These are phyloP conservation scores for Micractinium conductrix DNA, from an alignment of 139 green algal species.

Conservation along the genomic window DNA sequence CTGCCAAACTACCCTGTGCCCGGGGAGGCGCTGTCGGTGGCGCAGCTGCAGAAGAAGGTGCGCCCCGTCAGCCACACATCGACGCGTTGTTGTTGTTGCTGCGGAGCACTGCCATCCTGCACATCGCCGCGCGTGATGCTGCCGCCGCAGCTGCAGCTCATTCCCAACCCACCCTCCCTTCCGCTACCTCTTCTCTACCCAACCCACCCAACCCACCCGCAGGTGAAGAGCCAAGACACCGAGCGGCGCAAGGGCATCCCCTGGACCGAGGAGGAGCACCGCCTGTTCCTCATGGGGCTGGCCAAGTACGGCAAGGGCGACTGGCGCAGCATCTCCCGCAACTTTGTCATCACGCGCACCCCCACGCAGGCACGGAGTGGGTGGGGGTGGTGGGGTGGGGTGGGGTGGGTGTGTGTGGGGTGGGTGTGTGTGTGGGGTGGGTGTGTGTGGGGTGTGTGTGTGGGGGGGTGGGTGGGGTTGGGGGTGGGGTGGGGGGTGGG, in stretches of 20 bases:
- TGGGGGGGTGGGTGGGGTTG: too few species aligned
- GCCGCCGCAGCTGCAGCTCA: not conserved
- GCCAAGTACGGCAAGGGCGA: conserved; percentile 96
- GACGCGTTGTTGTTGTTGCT: not conserved
- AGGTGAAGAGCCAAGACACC: conserved; percentile 48
- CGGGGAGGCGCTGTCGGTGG: conserved; percentile 42
- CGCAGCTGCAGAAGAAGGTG: conserved; percentile 54
- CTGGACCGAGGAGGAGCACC: conserved; percentile 96
- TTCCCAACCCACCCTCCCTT: not conserved
- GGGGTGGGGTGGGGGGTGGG: too few species aligned
- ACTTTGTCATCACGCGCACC: conserved; percentile 92
- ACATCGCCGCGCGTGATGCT: not conserved
- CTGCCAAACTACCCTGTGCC: conserved; percentile 67
- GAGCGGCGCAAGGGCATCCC: conserved; percentile 92
- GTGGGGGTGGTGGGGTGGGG: too few species aligned
- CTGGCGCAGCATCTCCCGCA: conserved; percentile 92
- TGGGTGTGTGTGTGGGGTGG: too few species aligned
- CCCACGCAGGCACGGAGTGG: conserved; percentile 91
- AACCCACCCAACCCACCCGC: not conserved
- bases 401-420: too few species aligned
- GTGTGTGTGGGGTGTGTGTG: too few species aligned
- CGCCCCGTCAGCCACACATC: not conserved
- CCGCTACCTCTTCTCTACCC: not conserved
- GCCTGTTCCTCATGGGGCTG: conserved; percentile 91
- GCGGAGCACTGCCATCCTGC: not conserved